Percentiles rank a stretch among this genome's conserved stretches.
Conservation (phyloP, 2,329 filamentous ascomycete genomes). For the Cordyceps fumosorosea region DNA sequence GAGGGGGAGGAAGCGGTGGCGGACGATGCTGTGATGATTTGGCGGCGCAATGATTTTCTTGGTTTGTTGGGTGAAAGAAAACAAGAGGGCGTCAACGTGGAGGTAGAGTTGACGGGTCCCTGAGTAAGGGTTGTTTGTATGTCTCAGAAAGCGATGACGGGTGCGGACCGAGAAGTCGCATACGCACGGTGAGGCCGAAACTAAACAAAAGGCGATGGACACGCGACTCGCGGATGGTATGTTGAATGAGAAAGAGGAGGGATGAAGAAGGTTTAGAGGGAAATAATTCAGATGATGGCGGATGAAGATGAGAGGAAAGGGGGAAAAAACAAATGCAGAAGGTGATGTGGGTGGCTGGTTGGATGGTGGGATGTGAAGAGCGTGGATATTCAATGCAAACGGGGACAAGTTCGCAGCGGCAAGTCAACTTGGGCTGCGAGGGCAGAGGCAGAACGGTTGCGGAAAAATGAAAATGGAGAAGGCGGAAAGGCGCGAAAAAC, state of each 20-base stretch:
- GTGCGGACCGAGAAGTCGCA: not conserved
- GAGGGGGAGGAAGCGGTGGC: not conserved
- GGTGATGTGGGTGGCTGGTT: not conserved
- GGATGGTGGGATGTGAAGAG: not conserved
- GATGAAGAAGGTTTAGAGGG: not conserved
- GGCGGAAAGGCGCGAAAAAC: not conserved
- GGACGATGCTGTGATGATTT: not conserved
- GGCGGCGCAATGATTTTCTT: not conserved
- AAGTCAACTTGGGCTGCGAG: no score
- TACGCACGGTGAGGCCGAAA: not conserved
- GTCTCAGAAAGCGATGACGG: conserved; percentile 1
- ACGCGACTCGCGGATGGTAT: not conserved
- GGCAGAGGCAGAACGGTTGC: not conserved
- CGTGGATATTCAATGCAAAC: not conserved
- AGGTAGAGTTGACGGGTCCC: not conserved
- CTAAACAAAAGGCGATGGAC: not conserved
- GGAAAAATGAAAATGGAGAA: not conserved
- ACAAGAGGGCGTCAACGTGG: not conserved
- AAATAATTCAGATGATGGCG: not conserved
- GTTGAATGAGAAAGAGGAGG: not conserved
- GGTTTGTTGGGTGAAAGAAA: not conserved
- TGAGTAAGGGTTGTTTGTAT: not conserved
- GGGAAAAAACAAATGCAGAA: not conserved
- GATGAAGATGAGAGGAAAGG: not conserved
- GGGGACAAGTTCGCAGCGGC: no score